Percentiles rank a stretch among this genome's conserved stretches.
These are phyloP conservation scores for Lachnellula suecica DNA, from an alignment of 2,329 filamentous ascomycete genomes.

Conservation along the genomic window DNA sequence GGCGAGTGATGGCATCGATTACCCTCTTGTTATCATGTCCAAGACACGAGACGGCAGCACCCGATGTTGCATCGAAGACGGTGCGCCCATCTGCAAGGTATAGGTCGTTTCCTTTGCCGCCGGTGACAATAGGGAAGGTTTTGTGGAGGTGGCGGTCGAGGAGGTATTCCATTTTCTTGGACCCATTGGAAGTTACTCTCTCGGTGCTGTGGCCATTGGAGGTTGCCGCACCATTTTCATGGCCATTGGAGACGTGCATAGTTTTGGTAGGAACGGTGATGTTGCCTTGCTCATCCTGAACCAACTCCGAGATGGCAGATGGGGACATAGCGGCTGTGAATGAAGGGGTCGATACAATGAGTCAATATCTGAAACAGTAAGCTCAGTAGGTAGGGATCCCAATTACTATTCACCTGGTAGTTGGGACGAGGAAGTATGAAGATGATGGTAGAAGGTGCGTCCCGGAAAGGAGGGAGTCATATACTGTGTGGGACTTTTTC, in stretches of 20 bases:
- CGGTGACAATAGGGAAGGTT: slow-evolving; percentile 26
- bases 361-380: too few species aligned
- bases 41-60: slow-evolving; percentile 70
- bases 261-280: not conserved
- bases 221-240: too few species aligned
- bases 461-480: too few species aligned
- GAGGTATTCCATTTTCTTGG: slow-evolving; percentile 20
- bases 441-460: too few species aligned
- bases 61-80: slow-evolving; percentile 72
- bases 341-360: not conserved
- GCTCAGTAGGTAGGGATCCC: too few species aligned
- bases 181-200: slow-evolving; percentile 1
- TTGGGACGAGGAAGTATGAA: too few species aligned
- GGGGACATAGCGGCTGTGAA: slow-evolving; percentile 17
- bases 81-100: slow-evolving; percentile 44
- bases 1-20: slow-evolving; percentile 54
- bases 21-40: slow-evolving; percentile 66
- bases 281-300: slow-evolving; percentile 1
- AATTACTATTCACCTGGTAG: too few species aligned
- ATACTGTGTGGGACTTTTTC: too few species aligned
- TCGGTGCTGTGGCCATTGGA: slow-evolving; percentile 13
- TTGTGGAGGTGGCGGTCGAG: slow-evolving; percentile 31
- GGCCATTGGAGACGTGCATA: slow-evolving; percentile 6
- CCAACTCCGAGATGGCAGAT: slow-evolving; percentile 14
- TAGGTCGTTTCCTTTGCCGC: slow-evolving; percentile 28